Percentiles rank a stretch among this genome's conserved stretches.
Conservation (phyloP, 2,329 filamentous ascomycete genomes). For the Davidsoniella australis region DNA sequence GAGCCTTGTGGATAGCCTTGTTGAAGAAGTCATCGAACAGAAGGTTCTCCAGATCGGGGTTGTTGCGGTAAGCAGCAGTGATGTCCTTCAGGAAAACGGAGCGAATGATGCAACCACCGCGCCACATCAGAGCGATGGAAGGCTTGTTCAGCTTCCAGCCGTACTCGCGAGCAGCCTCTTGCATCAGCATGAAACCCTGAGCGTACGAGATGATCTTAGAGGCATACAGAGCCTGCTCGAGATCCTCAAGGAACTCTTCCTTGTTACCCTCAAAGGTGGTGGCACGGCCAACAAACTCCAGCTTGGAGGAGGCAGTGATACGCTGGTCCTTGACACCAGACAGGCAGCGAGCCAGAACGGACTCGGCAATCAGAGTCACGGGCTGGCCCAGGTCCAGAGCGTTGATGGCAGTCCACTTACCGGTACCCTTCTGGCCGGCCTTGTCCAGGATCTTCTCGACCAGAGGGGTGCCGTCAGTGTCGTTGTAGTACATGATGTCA, state of each 20-base stretch:
- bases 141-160: slow-evolving; percentile 99
- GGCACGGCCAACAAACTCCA: slow-evolving; percentile 55
- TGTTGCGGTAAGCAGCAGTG: slow-evolving; percentile 84
- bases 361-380: slow-evolving; percentile 93
- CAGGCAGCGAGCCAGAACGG: slow-evolving; percentile 87
- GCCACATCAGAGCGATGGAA: slow-evolving; percentile 99
- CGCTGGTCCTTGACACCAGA: slow-evolving; percentile 91
- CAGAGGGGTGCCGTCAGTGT: slow-evolving; percentile 76
- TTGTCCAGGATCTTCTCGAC: slow-evolving; percentile 99
- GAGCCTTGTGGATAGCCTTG: slow-evolving; percentile 93
- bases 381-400: slow-evolving; percentile 96
- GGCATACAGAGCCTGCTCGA: slow-evolving; percentile 96
- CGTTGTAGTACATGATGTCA: slow-evolving; percentile 96
- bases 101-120: slow-evolving; percentile 98
- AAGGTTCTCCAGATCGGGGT: slow-evolving; percentile 92
- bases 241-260: slow-evolving; percentile 84
- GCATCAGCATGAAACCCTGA: slow-evolving; percentile 99
- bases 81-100: slow-evolving; percentile 99
- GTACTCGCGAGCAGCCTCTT: slow-evolving; percentile 93
- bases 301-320: slow-evolving; percentile 59
- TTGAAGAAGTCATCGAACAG: slow-evolving; percentile 99
- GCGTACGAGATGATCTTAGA: slow-evolving; percentile 99
- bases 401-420: slow-evolving; percentile 99
- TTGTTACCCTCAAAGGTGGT: slow-evolving; percentile 75
- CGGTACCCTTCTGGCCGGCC: slow-evolving; percentile 97